These are phyloP conservation scores for Solidago caesia DNA, from an alignment of 129 eudicot species.

Conservation along the genomic window DNA sequence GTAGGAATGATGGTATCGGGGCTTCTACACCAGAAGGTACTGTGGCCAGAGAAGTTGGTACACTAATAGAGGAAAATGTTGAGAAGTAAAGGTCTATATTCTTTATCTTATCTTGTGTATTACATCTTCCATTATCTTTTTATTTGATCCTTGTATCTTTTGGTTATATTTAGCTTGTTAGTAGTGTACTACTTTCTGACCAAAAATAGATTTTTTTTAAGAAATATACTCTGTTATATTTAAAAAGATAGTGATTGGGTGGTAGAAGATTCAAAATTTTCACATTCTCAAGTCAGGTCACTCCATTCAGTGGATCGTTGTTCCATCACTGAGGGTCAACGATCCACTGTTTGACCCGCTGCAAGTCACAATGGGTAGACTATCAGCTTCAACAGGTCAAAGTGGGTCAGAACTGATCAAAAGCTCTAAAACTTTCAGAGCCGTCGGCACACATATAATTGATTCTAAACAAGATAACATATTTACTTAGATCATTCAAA, in stretches of 20 bases:
- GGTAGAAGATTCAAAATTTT: not conserved
- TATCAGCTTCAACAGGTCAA: not conserved
- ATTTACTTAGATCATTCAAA: not conserved
- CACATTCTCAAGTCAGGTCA: too few relatives aligned
- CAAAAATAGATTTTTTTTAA: not conserved
- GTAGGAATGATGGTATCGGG: constrained; percentile 20
- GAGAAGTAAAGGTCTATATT: constrained; percentile 14
- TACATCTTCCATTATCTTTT: constrained; percentile 20
- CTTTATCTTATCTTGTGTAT: constrained; percentile 14
- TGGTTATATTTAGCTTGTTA: not conserved
- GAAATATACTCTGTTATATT: not conserved
- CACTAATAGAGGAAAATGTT: constrained; percentile 29
- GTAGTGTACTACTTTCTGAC: not conserved
- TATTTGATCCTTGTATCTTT: not conserved
- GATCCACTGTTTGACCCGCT: not conserved
- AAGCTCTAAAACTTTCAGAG: not conserved
- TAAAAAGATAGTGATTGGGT: not conserved
- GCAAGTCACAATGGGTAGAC: not conserved
- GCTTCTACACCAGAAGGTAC: constrained; percentile 28
- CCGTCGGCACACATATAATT: not conserved
- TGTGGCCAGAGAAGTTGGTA: constrained; percentile 26
- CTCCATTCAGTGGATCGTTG: not conserved
- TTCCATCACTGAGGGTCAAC: not conserved
- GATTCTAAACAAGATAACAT: not conserved
- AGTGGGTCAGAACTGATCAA: not conserved